Conservation (phyloP, 805 yeast genomes). For the Nakazawaea ernobii region DNA sequence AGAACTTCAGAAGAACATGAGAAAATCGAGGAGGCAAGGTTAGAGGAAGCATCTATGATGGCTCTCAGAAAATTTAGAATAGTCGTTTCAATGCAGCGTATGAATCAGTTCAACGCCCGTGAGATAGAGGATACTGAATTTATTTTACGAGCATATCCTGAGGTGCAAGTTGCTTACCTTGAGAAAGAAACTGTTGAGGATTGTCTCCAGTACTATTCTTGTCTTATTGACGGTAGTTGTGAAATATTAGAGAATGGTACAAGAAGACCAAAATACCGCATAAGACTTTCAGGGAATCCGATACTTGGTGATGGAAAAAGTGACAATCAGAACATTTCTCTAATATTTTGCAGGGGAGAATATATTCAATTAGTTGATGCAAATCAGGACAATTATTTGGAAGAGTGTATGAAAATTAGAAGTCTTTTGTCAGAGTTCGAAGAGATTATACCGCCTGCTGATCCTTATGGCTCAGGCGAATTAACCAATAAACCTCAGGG, state of each 20-base stretch:
- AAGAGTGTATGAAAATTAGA: constrained; percentile 76
- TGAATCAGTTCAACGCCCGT: constrained; percentile 46
- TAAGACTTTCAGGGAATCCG: constrained; percentile 72
- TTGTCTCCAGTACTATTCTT: constrained; percentile 47
- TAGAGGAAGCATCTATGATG: constrained; percentile 45
- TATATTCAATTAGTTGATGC: constrained; percentile 79
- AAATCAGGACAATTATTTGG: constrained; percentile 77
- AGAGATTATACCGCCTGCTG: constrained; percentile 29
- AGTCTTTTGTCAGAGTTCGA: constrained; percentile 74
- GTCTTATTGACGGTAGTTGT: constrained; percentile 68
- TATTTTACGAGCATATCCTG: constrained; percentile 60
- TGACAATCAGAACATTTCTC: constrained; percentile 75
- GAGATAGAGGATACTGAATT: constrained; percentile 57
- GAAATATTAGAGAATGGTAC: constrained; percentile 52
- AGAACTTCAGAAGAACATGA: constrained; percentile 27
- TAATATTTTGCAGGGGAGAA: constrained; percentile 74
- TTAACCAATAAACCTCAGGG: constrained; percentile 23
- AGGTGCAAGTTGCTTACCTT: constrained; percentile 56
- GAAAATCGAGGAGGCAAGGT: constrained; percentile 27
- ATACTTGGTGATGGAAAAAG: constrained; percentile 82
- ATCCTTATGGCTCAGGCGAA: constrained; percentile 24
- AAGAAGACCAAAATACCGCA: constrained; percentile 56
- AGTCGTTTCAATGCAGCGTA: constrained; percentile 61
- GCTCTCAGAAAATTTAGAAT: constrained; percentile 60
- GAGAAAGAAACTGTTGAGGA: constrained; percentile 44